A percentile compares a stretch with the other conserved stretches of the same genome.
Evolutionary conservation across 495 filamentous ascomycete species (phyloP).

Genomic region (Parathielavia appendiculata): DNA sequence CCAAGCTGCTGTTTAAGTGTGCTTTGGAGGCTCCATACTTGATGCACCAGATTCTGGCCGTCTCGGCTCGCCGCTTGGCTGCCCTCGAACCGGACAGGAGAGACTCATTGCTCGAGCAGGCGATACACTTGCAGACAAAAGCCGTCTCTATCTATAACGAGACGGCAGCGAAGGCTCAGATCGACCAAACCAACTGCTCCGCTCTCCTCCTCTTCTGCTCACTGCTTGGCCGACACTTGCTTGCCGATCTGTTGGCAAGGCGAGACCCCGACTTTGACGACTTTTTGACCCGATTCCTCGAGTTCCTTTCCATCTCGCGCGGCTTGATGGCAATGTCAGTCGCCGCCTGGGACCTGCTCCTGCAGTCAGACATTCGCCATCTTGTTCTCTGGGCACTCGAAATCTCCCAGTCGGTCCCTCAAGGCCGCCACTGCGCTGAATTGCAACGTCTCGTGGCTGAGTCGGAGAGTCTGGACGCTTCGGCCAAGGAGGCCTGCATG

Average conservation of each 20-base stretch:
- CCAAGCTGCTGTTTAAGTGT: slow-evolving; percentile 17
- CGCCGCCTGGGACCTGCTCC: slow-evolving; percentile 32
- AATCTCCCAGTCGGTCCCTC: slow-evolving; percentile 11
- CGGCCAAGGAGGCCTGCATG: slow-evolving; percentile 29
- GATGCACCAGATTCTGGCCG: slow-evolving; percentile 34
- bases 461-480: slow-evolving; percentile 17
- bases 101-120: slow-evolving; percentile 25
- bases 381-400: slow-evolving; percentile 24
- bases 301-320: slow-evolving; percentile 27
- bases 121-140: slow-evolving; percentile 33
- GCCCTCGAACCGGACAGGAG: slow-evolving; percentile 23
- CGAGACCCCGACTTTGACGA: slow-evolving; percentile 27
- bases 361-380: slow-evolving; percentile 29
- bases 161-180: slow-evolving; percentile 20
- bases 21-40: slow-evolving; percentile 34
- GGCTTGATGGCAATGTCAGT: slow-evolving; percentile 33
- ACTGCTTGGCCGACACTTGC: slow-evolving; percentile 32
- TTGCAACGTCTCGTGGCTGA: slow-evolving; percentile 20
- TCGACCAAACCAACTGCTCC: slow-evolving; percentile 35
- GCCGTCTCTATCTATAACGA: slow-evolving; percentile 38
- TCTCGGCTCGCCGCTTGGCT: slow-evolving; percentile 34
- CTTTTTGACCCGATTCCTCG: slow-evolving; percentile 32
- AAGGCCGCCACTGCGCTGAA: slow-evolving; percentile 21
- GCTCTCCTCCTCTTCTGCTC: slow-evolving; percentile 34
- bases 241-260: slow-evolving; percentile 32